Evolutionary conservation across 2,329 filamentous ascomycete species (phyloP).

Genomic region (Nannizzia gypsea): DNA sequence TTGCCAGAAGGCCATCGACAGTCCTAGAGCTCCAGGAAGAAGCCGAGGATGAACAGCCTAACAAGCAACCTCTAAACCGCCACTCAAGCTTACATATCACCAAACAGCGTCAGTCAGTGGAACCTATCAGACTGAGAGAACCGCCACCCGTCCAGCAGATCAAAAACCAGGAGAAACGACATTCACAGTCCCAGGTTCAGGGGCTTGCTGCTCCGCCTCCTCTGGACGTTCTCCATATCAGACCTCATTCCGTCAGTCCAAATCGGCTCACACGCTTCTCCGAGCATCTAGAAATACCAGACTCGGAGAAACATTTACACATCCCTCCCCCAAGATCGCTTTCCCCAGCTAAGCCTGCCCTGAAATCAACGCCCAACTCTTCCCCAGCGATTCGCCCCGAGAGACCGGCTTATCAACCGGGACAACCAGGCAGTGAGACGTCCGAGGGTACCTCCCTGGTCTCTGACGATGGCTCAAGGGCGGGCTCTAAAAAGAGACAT

Average conservation of each 20-base stretch:
- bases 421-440: slow-evolving; percentile 38
- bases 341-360: slow-evolving; percentile 50
- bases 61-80: neutral
- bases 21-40: neutral
- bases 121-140: neutral
- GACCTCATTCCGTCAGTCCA: slow-evolving; percentile 13
- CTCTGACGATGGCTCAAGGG: slow-evolving; percentile 33
- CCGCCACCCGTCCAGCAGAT: neutral
- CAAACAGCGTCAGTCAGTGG: neutral
- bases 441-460: slow-evolving; percentile 45
- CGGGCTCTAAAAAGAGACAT: slow-evolving; percentile 40
- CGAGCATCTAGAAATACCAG: slow-evolving; percentile 37
- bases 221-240: neutral
- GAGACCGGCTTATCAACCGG: slow-evolving; percentile 17
- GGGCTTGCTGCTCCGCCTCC: neutral
- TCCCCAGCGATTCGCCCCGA: slow-evolving; percentile 35
- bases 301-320: slow-evolving; percentile 40
- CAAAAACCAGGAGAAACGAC: neutral
- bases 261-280: slow-evolving; percentile 44
- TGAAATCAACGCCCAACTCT: slow-evolving; percentile 33
- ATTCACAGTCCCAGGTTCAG: neutral
- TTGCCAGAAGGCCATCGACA: neutral
- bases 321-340: slow-evolving; percentile 48
- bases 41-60: neutral
- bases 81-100: neutral